Base-by-base conservation (phyloP, 2,329 filamentous ascomycete species). In the Huntiella savannae region DNA sequence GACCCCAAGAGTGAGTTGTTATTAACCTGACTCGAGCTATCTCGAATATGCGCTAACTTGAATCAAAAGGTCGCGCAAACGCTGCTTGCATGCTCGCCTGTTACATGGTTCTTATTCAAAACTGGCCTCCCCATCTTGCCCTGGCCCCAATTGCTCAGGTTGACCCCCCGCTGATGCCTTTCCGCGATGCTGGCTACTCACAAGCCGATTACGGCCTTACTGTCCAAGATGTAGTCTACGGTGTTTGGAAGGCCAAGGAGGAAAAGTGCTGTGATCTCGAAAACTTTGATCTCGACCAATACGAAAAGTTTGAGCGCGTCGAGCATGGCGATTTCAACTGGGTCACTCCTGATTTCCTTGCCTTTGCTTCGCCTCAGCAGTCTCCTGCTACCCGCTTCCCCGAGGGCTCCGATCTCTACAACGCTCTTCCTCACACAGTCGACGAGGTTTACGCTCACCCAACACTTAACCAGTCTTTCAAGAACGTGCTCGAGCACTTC, bases 251-350 rank as follows among this genome's bases (percentile, higher is more conserved):
- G 61, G 91, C 91, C 40, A 98, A 96, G 68, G 91, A 98, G 59
- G 84, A 95, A 62, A 80, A 82, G 41, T 79, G 93, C 56, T 92
- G 87, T 58, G 82, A 83, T 46, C 68, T 98, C 50, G 86, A 92
- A 59, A 85, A 91, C 59, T 98, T 98, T 59, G 87, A 88, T 56
- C 72, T 98, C 15, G 87, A 95, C 64, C 85, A 95, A 74, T 98
- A 98, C 60, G 91, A 98, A 65, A 81, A 75, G 59, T 98, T 76
- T 56, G 91, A 98, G 66, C 75, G 91, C 49, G 91, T 98, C 15
- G 91, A 98, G 60, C 86, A 95, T 69, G 91, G 91, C 52, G 91
- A 98, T 65, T 98, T 98, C 79, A 98, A 98, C 73, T 98, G 91
- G 91, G 75, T 98, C 49, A 93, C 87, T 4, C 87, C 88, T 6